A percentile compares a stretch with the other conserved stretches of the same genome.
Evolutionary conservation across 1,284 basidiomycete genomes (phyloP).

Genomic region (Sanguinoderma infundibulare): DNA sequence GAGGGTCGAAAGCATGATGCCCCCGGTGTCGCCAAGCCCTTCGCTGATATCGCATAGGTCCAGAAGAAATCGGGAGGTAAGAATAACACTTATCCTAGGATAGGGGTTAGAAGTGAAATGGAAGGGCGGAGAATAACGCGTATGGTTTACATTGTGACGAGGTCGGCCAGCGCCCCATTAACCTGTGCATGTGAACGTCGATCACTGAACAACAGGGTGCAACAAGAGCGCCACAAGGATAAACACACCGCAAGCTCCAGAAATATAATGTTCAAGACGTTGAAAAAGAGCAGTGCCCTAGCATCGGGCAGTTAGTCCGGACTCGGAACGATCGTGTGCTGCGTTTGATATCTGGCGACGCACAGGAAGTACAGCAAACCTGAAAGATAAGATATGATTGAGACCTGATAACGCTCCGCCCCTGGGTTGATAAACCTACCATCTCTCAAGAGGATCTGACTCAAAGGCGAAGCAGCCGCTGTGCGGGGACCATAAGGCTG

Average conservation of each 20-base stretch:
- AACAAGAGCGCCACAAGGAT: not conserved
- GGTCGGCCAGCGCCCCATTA: slow-evolving; percentile 15
- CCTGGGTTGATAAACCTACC: not conserved
- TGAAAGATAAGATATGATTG: not conserved
- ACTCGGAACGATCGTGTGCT: not conserved
- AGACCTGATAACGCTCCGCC: not conserved
- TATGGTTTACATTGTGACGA: slow-evolving; percentile 12
- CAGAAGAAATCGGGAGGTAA: slow-evolving; percentile 10
- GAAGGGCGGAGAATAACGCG: too few species aligned
- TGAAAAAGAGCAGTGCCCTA: slow-evolving; percentile 8
- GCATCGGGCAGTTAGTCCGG: not conserved
- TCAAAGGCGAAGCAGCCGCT: not conserved
- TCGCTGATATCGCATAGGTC: not conserved
- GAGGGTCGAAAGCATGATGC: not conserved
- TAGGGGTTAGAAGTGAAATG: too few species aligned
- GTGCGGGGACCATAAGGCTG: not conserved
- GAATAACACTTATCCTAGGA: slow-evolving; percentile 11
- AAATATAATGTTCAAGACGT: slow-evolving; percentile 9
- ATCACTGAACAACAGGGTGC: not conserved
- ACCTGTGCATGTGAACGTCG: not conserved
- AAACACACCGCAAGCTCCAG: slow-evolving; percentile 8
- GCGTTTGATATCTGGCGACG: not conserved
- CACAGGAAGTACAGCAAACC: slow-evolving; percentile 14
- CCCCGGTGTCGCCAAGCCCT: not conserved
- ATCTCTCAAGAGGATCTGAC: not conserved